Evolutionary conservation across 1,284 basidiomycete species (phyloP).

Genomic region (Acaromyces ingoldii): DNA sequence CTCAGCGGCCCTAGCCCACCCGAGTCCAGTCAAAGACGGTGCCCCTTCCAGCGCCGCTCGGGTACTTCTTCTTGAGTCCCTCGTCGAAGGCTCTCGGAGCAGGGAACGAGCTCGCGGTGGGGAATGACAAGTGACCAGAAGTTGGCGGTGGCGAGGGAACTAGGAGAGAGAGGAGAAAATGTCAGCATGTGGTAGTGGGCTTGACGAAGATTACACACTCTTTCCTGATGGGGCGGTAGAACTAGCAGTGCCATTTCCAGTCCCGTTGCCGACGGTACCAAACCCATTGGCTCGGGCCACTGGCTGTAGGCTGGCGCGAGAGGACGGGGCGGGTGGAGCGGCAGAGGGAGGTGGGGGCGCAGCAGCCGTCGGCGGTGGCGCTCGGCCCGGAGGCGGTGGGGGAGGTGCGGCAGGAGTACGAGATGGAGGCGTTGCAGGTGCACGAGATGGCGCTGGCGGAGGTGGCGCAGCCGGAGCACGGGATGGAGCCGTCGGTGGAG

Average conservation of each 20-base stretch:
- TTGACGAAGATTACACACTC: too few relatives aligned
- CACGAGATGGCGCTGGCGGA: neutral
- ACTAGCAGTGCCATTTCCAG: too few relatives aligned
- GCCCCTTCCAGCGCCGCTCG: neutral
- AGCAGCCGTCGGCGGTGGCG: conserved; percentile 1
- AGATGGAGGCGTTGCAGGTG: neutral
- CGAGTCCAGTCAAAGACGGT: conserved; percentile 1
- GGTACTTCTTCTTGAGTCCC: neutral
- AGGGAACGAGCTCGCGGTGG: neutral
- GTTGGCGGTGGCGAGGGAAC: conserved; percentile 1
- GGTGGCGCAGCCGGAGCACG: conserved; percentile 7
- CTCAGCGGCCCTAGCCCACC: neutral
- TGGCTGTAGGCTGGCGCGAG: neutral
- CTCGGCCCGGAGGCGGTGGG: neutral
- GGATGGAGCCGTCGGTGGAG: conserved; percentile 1
- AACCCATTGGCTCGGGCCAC: too few relatives aligned
- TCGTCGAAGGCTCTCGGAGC: conserved; percentile 1
- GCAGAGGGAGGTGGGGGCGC: conserved; percentile 9
- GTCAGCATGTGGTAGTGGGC: too few relatives aligned
- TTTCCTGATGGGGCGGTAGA: too few relatives aligned
- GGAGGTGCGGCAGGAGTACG: neutral
- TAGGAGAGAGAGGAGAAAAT: neutral
- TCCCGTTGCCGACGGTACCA: too few relatives aligned
- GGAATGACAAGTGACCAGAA: conserved; percentile 6
- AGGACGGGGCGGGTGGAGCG: conserved; percentile 3